Percentiles rank a stretch among this genome's conserved stretches.
Conservation (phyloP, 225 moss, liverwort and hornwort genomes). For the Marchantia polymorpha region DNA sequence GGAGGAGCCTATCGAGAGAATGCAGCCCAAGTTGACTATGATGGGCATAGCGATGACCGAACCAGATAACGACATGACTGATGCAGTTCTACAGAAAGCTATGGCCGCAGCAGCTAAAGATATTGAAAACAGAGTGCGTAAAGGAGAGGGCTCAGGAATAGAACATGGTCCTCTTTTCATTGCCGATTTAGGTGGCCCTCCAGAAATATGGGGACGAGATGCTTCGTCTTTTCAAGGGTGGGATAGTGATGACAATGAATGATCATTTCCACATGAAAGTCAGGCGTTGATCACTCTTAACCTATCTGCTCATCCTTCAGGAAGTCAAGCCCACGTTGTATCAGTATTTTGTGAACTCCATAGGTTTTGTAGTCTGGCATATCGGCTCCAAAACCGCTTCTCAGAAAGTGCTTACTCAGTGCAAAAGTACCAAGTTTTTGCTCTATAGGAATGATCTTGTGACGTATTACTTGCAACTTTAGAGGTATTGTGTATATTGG, state of each 20-base stretch:
- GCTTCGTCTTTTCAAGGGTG: constrained; percentile 57
- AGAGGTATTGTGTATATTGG: constrained; percentile 16
- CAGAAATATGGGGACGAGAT: constrained; percentile 74
- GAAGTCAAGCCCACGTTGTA: background rate
- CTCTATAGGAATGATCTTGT: constrained; percentile 1
- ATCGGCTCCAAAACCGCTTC: background rate
- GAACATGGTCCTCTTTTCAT: constrained; percentile 92
- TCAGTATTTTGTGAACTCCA: constrained; percentile 1
- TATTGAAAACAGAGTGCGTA: constrained; percentile 89
- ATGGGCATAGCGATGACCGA: constrained; percentile 96
- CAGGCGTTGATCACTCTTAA: background rate
- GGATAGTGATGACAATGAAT: constrained; percentile 67
- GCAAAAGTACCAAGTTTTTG: background rate
- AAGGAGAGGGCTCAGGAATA: constrained; percentile 81
- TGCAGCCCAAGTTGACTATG: constrained; percentile 93
- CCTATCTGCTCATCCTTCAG: background rate
- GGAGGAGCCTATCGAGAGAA: constrained; percentile 38
- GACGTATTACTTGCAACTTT: background rate
- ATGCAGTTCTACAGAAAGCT: constrained; percentile 80
- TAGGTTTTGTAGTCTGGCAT: constrained; percentile 9
- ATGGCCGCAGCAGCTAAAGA: constrained; percentile 98
- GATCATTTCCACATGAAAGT: constrained; percentile 6
- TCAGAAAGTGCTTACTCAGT: background rate
- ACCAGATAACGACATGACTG: constrained; percentile 64
- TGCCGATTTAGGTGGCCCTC: constrained; percentile 83